Percentiles rank a stretch among this genome's conserved stretches.
Evolutionary conservation across 108 stramenopile species (phyloP).

Genomic region (Chaetoceros tenuissimus): DNA sequence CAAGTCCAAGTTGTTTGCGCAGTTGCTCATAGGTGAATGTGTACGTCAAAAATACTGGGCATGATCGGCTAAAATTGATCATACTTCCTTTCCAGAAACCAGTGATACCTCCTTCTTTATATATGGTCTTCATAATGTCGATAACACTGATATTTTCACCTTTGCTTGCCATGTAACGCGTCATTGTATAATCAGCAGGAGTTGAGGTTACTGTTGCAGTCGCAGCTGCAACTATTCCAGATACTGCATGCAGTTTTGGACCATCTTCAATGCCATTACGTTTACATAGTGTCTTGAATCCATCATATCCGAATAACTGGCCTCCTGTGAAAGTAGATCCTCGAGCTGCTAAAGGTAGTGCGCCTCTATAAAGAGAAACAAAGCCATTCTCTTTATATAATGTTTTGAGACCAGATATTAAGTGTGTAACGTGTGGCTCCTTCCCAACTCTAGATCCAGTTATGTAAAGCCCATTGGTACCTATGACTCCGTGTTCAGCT

Average conservation of each 20-base stretch:
- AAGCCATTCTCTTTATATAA: not conserved
- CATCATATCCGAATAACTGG: constrained; percentile 18
- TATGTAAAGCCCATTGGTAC: not conserved
- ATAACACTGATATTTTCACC: not conserved
- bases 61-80: constrained; percentile 9
- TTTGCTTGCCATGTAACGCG: constrained; percentile 4
- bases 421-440: not conserved
- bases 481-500: not conserved
- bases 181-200: constrained; percentile 13
- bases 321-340: constrained; percentile 14
- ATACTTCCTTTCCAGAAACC: constrained; percentile 17
- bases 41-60: constrained; percentile 15
- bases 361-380: constrained; percentile 6
- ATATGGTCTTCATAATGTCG: not conserved
- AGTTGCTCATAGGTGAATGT: constrained; percentile 10
- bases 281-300: constrained; percentile 7
- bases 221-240: constrained; percentile 5
- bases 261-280: constrained; percentile 1
- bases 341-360: constrained; percentile 1
- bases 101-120: constrained; percentile 3
- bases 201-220: constrained; percentile 6
- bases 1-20: constrained; percentile 8
- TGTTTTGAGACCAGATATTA: not conserved
- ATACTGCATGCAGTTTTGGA: constrained; percentile 1
- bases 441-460: too few relatives aligned